phyloP scores from a whole-genome alignment of 805 yeast genomes.

The Allodekkera sacchari region DNA sequence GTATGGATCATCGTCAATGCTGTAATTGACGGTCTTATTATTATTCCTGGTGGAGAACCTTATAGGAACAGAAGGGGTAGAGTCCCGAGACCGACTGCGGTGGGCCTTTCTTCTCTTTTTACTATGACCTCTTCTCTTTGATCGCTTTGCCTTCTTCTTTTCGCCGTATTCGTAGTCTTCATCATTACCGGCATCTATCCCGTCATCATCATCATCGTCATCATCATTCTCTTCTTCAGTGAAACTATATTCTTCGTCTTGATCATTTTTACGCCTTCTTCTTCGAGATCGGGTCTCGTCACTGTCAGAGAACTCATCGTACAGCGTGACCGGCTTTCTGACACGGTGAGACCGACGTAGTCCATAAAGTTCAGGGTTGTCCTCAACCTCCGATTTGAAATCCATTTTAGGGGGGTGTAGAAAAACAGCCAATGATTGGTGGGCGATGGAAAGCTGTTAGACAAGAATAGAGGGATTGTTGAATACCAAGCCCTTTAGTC shows the following conservation, averaged over 20 bases:
- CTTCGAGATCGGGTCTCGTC: conserved; percentile 11
- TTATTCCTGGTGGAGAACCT: conserved; percentile 72
- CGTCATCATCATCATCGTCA: conserved; percentile 21
- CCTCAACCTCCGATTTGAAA: conserved; percentile 38
- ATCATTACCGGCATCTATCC: conserved; percentile 27
- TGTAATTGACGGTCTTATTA: conserved; percentile 59
- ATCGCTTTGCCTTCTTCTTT: conserved; percentile 8
- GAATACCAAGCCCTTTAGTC: too few species aligned
- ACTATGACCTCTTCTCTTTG: conserved; percentile 1
- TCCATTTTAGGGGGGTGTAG: too few species aligned
- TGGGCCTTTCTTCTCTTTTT: conserved; percentile 7
- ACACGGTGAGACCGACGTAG: conserved; percentile 69
- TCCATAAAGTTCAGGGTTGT: conserved; percentile 78
- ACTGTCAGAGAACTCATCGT: conserved; percentile 24
- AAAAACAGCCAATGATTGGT: too few species aligned
- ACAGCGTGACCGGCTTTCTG: conserved; percentile 28
- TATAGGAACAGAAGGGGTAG: conserved; percentile 18
- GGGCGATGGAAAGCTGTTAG: too few species aligned
- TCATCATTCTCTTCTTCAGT: conserved; percentile 19
- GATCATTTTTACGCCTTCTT: conserved; percentile 10
- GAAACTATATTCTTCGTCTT: conserved; percentile 13
- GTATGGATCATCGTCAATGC: conserved; percentile 58
- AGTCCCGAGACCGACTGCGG: not conserved
- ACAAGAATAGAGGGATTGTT: too few species aligned
- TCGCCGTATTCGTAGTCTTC: conserved; percentile 8